Conservation (phyloP, 352 stramenopile genomes). For the Pythium rishiriense region DNA sequence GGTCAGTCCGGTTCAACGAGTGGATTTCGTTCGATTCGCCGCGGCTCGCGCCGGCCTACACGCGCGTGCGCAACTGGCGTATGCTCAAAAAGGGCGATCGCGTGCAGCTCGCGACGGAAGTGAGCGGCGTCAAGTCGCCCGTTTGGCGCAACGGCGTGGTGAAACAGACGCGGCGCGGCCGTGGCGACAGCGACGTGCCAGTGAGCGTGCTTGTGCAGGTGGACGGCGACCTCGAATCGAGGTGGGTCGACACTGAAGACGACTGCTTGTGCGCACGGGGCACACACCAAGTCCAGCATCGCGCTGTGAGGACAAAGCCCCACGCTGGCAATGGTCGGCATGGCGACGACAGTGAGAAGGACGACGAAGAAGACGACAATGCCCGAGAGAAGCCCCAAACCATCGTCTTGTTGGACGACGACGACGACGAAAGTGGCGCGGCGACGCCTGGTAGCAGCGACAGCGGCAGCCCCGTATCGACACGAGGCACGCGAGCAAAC, state of each 20-base stretch:
- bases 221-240: conserved; percentile 41
- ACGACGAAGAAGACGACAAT: conserved; percentile 9
- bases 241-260: conserved; percentile 56
- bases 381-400: background rate
- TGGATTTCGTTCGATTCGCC: conserved; percentile 92
- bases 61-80: conserved; percentile 69
- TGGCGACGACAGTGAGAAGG: background rate
- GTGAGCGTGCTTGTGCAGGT: conserved; percentile 45
- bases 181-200: background rate
- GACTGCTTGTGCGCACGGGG: conserved; percentile 44
- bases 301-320: background rate
- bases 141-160: conserved; percentile 59
- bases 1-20: conserved; percentile 95
- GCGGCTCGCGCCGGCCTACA: conserved; percentile 90
- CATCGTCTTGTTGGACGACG: conserved; percentile 1
- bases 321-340: no score
- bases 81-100: conserved; percentile 49
- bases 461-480: background rate
- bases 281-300: background rate
- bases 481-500: background rate
- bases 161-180: conserved; percentile 21
- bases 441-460: background rate
- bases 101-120: conserved; percentile 46
- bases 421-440: background rate
- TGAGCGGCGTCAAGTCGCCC: conserved; percentile 33